These are phyloP conservation scores for Penicillium carneum DNA, from an alignment of 2,329 filamentous ascomycete species.

Conservation along the genomic window DNA sequence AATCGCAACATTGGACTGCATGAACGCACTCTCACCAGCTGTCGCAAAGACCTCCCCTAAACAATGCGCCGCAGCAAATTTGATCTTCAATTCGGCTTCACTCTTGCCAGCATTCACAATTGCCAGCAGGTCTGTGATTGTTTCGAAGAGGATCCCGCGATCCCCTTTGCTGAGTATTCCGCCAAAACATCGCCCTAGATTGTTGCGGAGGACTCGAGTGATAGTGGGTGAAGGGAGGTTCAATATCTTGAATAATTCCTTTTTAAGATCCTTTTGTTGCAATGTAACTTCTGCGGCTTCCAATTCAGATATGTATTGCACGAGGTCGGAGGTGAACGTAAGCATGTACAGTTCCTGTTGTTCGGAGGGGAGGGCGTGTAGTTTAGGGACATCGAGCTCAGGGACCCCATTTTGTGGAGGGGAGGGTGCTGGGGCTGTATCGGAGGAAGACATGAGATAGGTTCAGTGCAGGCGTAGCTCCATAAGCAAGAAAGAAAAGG, in stretches of 20 bases:
- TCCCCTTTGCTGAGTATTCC: constrained; percentile 85
- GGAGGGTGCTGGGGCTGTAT: constrained; percentile 44
- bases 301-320: constrained; percentile 75
- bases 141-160: constrained; percentile 90
- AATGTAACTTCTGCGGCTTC: constrained; percentile 80
- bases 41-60: constrained; percentile 87
- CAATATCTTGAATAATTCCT: constrained; percentile 91
- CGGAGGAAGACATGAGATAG: constrained; percentile 51
- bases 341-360: constrained; percentile 95
- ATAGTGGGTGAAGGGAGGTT: constrained; percentile 80
- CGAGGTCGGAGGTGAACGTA: constrained; percentile 83
- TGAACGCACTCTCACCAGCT: constrained; percentile 92
- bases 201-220: constrained; percentile 87
- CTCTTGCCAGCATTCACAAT: constrained; percentile 77
- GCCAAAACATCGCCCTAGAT: constrained; percentile 81
- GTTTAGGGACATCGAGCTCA: constrained; percentile 87
- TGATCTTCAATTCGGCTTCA: constrained; percentile 78
- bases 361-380: constrained; percentile 86
- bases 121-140: constrained; percentile 82
- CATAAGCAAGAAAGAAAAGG: constrained; percentile 22
- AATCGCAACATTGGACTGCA: constrained; percentile 77
- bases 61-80: constrained; percentile 86
- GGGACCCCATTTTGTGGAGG: constrained; percentile 46
- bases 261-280: constrained; percentile 90
- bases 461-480: constrained; percentile 20